Evolutionary conservation across 164 flowering plant species (phyloP).

Genomic region (Buxus sempervirens): DNA sequence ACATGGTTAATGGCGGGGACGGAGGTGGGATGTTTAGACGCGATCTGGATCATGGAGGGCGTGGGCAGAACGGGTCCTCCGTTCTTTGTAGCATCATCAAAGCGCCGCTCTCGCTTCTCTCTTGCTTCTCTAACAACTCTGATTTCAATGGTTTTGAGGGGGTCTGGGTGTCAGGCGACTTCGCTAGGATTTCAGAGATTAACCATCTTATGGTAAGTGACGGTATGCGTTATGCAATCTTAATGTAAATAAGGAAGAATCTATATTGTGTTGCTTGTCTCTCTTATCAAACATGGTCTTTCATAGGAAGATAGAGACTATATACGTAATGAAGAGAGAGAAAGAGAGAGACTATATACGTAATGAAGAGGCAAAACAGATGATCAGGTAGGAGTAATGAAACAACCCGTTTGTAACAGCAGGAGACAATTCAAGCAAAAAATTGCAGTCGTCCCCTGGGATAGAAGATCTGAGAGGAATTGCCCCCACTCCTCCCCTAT

Average conservation of each 20-base stretch:
- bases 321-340: too few species aligned
- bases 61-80: constrained; percentile 12
- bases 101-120: constrained; percentile 26
- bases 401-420: too few species aligned
- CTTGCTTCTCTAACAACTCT: constrained; percentile 44
- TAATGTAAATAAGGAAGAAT: constrained; percentile 41
- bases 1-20: constrained; percentile 20
- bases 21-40: constrained; percentile 8
- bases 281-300: too few species aligned
- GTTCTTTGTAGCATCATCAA: constrained; percentile 11
- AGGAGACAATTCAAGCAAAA: too few species aligned
- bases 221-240: constrained; percentile 65
- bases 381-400: too few species aligned
- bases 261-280: too few species aligned
- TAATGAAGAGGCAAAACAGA: too few species aligned
- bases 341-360: too few species aligned
- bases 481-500: too few species aligned
- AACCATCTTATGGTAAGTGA: constrained; percentile 71
- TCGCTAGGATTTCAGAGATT: constrained; percentile 43
- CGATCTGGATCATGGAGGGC: background rate
- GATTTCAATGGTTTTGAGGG: constrained; percentile 39
- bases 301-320: too few species aligned
- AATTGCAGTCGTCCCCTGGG: too few species aligned
- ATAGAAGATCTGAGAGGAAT: too few species aligned
- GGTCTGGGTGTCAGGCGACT: constrained; percentile 46